Evolutionary conservation across 2,329 filamentous ascomycete species (phyloP).

Genomic region (Colletotrichum sp.): DNA sequence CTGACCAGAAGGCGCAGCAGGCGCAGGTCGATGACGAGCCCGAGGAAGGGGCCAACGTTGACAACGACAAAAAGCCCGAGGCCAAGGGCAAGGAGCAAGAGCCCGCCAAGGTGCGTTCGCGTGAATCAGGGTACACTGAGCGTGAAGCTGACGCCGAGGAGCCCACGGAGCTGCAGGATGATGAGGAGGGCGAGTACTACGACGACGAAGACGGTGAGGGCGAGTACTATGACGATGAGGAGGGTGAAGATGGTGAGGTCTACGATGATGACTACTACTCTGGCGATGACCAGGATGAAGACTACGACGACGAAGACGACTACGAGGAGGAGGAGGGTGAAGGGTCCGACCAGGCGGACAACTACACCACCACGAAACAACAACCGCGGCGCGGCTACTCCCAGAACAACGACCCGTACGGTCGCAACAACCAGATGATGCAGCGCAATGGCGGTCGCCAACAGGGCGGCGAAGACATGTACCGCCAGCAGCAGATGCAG

Average conservation of each 20-base stretch:
- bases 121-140: not conserved
- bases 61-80: slow-evolving; percentile 3
- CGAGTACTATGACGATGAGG: slow-evolving; percentile 1
- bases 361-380: slow-evolving; percentile 11
- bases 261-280: slow-evolving; percentile 21
- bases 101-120: slow-evolving; percentile 1
- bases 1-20: not conserved
- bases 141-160: slow-evolving; percentile 5
- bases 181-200: slow-evolving; percentile 12
- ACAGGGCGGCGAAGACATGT: slow-evolving; percentile 15
- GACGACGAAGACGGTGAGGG: slow-evolving; percentile 14
- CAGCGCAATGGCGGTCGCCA: not conserved
- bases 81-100: slow-evolving; percentile 18
- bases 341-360: not conserved
- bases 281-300: slow-evolving; percentile 20
- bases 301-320: slow-evolving; percentile 26
- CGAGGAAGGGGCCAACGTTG: not conserved
- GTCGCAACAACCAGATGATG: slow-evolving; percentile 2
- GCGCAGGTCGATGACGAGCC: slow-evolving; percentile 9
- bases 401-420: not conserved
- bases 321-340: slow-evolving; percentile 20
- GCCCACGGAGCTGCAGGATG: not conserved
- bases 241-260: slow-evolving; percentile 9
- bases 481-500: slow-evolving; percentile 22
- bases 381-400: not conserved